phyloP scores from a whole-genome alignment of 352 stramenopile genomes.

The Albugo laibachii region DNA sequence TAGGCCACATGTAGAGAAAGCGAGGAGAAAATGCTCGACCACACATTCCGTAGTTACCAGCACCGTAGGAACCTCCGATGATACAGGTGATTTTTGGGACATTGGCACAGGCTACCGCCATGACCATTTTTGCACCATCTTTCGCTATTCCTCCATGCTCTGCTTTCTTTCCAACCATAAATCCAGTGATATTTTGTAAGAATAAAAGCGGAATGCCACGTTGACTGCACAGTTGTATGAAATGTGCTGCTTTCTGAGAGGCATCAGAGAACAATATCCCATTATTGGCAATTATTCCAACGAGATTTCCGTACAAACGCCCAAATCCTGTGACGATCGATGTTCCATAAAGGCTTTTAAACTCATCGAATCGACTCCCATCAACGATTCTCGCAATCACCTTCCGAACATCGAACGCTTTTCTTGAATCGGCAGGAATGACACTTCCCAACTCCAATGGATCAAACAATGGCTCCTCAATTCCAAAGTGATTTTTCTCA shows the following conservation, averaged over 20 bases:
- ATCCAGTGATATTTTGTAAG: conserved; percentile 97
- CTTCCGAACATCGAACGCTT: conserved; percentile 91
- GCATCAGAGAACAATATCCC: conserved; percentile 91
- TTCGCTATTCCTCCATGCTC: conserved; percentile 96
- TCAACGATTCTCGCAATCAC: conserved; percentile 94
- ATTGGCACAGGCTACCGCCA: conserved; percentile 83
- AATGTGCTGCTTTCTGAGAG: conserved; percentile 89
- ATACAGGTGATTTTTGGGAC: conserved; percentile 97
- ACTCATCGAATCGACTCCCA: conserved; percentile 93
- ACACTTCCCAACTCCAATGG: conserved; percentile 84
- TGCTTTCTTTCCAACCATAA: conserved; percentile 95
- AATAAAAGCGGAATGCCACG: conserved; percentile 92
- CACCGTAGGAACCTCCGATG: conserved; percentile 91
- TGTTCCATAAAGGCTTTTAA: conserved; percentile 93
- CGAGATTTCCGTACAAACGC: conserved; percentile 85
- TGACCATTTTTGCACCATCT: conserved; percentile 92
- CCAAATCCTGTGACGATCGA: conserved; percentile 96
- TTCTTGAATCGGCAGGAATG: conserved; percentile 86
- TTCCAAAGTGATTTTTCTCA: conserved; percentile 24
- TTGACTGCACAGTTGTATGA: conserved; percentile 95
- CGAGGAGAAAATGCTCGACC: conserved; percentile 89
- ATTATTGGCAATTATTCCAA: conserved; percentile 97
- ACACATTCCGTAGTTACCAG: conserved; percentile 96
- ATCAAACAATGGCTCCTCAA: conserved; percentile 87
- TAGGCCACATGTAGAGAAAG: conserved; percentile 98